phyloP scores from a whole-genome alignment of 441 rosid species.

The Syzygium syzygioides region DNA sequence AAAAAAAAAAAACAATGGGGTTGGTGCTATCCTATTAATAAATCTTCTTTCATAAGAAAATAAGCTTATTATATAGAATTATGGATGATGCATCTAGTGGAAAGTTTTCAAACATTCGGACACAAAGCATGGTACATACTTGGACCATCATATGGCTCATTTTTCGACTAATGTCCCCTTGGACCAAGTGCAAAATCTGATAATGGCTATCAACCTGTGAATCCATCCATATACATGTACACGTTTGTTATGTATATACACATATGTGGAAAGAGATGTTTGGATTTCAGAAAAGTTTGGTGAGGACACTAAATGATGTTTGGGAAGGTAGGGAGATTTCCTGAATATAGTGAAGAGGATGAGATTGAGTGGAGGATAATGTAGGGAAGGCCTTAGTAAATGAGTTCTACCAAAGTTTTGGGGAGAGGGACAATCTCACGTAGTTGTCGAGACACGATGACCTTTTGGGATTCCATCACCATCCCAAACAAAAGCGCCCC shows the following conservation, averaged over 20 bases:
- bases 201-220: too few species aligned
- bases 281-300: not conserved
- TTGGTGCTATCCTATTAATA: not conserved
- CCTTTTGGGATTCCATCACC: not conserved
- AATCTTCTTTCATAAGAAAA: not conserved
- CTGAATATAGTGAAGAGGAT: not conserved
- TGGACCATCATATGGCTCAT: not conserved
- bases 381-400: not conserved
- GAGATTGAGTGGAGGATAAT: not conserved
- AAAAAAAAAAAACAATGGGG: not conserved
- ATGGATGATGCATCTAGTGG: not conserved
- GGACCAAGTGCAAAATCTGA: not conserved
- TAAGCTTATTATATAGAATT: not conserved
- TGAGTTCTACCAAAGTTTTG: not conserved
- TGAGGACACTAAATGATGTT: not conserved
- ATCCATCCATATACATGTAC: not conserved
- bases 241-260: not conserved
- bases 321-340: not conserved
- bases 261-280: not conserved
- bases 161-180: not conserved
- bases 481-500: not conserved
- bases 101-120: not conserved
- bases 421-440: not conserved
- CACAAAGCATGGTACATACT: not conserved
- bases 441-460: not conserved